Base-by-base conservation (phyloP, 345 rosid genomes). In the Psidium friedrichsthalianum region DNA sequence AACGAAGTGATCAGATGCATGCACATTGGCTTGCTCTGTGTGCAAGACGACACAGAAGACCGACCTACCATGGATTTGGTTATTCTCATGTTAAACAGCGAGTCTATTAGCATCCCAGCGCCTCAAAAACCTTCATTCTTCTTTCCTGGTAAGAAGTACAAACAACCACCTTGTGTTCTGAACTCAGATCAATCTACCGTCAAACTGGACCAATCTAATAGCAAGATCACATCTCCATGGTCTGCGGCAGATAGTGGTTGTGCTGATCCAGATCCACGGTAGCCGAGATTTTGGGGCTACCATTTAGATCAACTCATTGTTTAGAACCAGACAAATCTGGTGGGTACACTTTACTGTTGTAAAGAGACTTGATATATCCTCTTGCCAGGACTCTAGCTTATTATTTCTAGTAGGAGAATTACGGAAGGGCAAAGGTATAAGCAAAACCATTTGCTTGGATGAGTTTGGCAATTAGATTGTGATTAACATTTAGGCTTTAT, bases 1-100 rank as follows among this genome's bases (percentile, higher is more conserved):
- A 86, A 87, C 84, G 90, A 89, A 47, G 83, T 86, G 29, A 58
- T 87, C n/a, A 76, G 88, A 83, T 90, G 84, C 89, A 85, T 90
- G 12, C 88, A 86, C 25, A 54, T 89, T 44, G 90, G 89, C 22
- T 84, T 90, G 16, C 36, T 87, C 3, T 90, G 92, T 47, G 88
- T 89, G 32, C 92, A 90, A 44, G 88, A 89, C 82, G 83, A 86
- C 82, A 21, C 74, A 3, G 78, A 51, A 2, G 89, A 89, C 27
- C 86, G 88, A 29, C 92, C 91, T 16, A 36, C 89, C 25, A 86
- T 90, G 92, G 86, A 87, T 15, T 64, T 85, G 4, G 83, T 89
- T 24, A 81, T 82, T 40, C 86, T 78, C 11, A 88, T 89, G 91
- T 87, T 90, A 29, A 86, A 20, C 44, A 85, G 88, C 47, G 51